Percentiles rank a stretch among this genome's conserved stretches.
These are phyloP conservation scores for Tetracladium marchalianum DNA, from an alignment of 495 filamentous ascomycete species.

Conservation along the genomic window DNA sequence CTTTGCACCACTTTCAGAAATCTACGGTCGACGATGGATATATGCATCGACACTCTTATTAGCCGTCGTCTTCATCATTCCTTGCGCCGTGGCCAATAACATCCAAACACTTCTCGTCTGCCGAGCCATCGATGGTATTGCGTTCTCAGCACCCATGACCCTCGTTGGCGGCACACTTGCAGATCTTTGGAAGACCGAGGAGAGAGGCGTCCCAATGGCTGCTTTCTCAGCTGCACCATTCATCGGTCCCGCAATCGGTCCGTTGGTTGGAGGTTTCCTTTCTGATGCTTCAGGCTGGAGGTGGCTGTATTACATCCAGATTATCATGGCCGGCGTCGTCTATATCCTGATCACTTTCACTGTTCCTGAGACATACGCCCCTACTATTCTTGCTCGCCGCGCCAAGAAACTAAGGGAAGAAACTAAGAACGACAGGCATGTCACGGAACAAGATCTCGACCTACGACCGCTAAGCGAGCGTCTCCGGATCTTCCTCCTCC, in stretches of 20 bases:
- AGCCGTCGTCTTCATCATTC: conserved; percentile 68
- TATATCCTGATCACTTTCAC: conserved; percentile 70
- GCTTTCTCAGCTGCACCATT: conserved; percentile 66
- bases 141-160: conserved; percentile 77
- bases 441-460: conserved; percentile 68
- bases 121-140: conserved; percentile 67
- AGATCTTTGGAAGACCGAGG: conserved; percentile 75
- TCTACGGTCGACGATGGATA: conserved; percentile 57
- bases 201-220: conserved; percentile 79
- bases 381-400: conserved; percentile 53
- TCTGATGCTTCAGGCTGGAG: conserved; percentile 61
- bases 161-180: conserved; percentile 70
- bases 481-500: conserved; percentile 55
- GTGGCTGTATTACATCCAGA: conserved; percentile 79
- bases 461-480: conserved; percentile 51
- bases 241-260: conserved; percentile 62
- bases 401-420: conserved; percentile 57
- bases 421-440: conserved; percentile 52
- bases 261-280: conserved; percentile 68
- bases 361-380: conserved; percentile 72
- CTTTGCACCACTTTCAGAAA: conserved; percentile 69
- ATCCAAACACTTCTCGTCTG: conserved; percentile 65
- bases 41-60: conserved; percentile 53
- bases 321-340: conserved; percentile 56
- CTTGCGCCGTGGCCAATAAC: conserved; percentile 65